Conservation (phyloP, 768 basidiomycete species). For the Lactarius pseudohatsudake region DNA sequence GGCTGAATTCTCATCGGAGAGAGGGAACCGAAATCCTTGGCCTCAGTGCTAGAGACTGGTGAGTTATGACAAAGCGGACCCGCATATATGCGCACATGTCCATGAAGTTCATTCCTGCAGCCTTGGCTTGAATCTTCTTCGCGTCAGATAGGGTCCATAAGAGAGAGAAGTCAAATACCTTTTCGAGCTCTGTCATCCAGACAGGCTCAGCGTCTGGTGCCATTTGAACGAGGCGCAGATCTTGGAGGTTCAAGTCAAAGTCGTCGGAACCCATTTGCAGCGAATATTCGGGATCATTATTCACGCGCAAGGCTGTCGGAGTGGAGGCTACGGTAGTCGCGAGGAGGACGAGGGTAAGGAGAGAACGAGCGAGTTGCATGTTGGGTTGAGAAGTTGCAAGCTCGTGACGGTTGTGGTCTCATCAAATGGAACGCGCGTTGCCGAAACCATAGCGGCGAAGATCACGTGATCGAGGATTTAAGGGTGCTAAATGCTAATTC, state of each 20-base stretch:
- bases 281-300: slow-evolving; percentile 19
- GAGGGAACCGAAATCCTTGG: slow-evolving; percentile 23
- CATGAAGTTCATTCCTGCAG: slow-evolving; percentile 78
- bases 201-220: slow-evolving; percentile 60
- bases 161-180: slow-evolving; percentile 46
- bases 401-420: neutral
- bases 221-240: slow-evolving; percentile 72
- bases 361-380: slow-evolving; percentile 15
- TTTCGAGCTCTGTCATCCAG: slow-evolving; percentile 88
- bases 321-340: slow-evolving; percentile 7
- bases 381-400: neutral
- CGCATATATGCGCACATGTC: slow-evolving; percentile 62
- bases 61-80: slow-evolving; percentile 5
- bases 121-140: slow-evolving; percentile 70
- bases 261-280: slow-evolving; percentile 4
- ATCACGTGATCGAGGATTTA: slow-evolving; percentile 14
- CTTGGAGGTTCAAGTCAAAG: slow-evolving; percentile 67
- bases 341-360: slow-evolving; percentile 17
- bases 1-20: neutral
- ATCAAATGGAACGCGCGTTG: neutral
- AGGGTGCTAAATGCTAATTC: neutral
- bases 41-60: slow-evolving; percentile 26
- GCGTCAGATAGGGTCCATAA: neutral
- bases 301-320: slow-evolving; percentile 18
- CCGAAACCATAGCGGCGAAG: neutral